phyloP scores from a whole-genome alignment of 345 rosid species.

The Carallia brachiata region DNA sequence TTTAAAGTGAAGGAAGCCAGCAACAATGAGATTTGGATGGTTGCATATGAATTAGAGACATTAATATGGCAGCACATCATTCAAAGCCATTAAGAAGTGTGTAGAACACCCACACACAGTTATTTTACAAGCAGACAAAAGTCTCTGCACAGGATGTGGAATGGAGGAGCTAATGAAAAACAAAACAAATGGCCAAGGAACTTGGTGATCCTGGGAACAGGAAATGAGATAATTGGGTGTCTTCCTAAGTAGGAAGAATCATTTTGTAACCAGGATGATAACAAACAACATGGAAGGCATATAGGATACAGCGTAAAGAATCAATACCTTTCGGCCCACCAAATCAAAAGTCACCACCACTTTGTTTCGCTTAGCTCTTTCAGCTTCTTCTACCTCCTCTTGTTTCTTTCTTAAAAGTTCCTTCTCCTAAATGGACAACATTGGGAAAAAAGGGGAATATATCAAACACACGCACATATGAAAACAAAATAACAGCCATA shows the following conservation, averaged over 20 bases:
- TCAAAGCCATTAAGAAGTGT: not conserved
- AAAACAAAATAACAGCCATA: not conserved
- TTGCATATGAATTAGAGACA: not conserved
- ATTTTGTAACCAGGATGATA: not conserved
- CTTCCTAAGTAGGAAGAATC: not conserved
- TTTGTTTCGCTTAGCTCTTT: conserved; percentile 63
- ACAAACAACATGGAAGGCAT: not conserved
- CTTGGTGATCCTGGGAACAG: not conserved
- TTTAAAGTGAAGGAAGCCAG: not conserved
- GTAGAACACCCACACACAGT: not conserved
- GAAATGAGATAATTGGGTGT: not conserved
- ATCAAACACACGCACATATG: conserved; percentile 1
- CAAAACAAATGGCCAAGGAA: not conserved
- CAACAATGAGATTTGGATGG: not conserved
- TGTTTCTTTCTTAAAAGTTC: conserved; percentile 78
- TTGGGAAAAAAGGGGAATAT: not conserved
- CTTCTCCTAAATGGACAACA: conserved; percentile 56
- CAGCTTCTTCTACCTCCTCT: conserved; percentile 78
- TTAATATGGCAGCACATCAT: not conserved
- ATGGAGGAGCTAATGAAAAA: not conserved
- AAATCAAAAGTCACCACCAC: conserved; percentile 87
- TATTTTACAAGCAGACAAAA: no score
- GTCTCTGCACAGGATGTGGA: not conserved
- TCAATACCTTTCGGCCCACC: conserved; percentile 85
- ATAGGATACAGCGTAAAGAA: not conserved